Evolutionary conservation across 2,329 filamentous ascomycete species (phyloP), one percentile per base, ranked within the genome.

Genomic region (Aureobasidium sp.): DNA sequence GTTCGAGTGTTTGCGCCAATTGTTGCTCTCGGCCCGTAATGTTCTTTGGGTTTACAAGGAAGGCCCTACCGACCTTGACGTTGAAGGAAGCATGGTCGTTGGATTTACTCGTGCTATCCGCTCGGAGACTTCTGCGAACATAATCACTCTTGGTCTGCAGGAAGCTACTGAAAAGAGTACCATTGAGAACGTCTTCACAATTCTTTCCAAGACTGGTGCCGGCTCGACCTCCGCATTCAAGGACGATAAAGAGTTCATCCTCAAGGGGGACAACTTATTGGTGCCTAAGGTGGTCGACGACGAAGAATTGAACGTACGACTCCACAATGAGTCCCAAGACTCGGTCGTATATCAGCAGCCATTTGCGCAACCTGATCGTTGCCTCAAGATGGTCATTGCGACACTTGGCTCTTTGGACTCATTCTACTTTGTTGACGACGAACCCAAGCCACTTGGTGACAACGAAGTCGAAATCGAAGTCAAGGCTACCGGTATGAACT

Each of bases 401-500:
- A 58, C 47, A 2, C 62, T 59, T 4, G 58, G 62, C 11, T 47
- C 35, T n/a, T 42, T 63, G 9, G 58, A 63, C 9, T 61, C 57
- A 1, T 48, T 63, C 17, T 33, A 54, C 17, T 63, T 62, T 14
- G 37, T 48, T 11, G 58, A 61, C 15, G 62, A 63, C 27, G 48
- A 49, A 8, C 37, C 39, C 9, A 47, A 54, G 27, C 40, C 62
- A n/a, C 53, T 65, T n/a, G 37, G 31, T 4, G 59, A 59, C 24
- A 44, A 62, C n/a, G 44, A 59, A 42, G 62, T 66, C 5, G 66
- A 67, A 39, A 60, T 67, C 17, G 60, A 65, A 42, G 44, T 64
- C 52, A 31, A 60, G 12, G 64, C 67, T 29, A 61, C 48, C 31
- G 62, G 64, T 27, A 52, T 67, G 37, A 67, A 68, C 37, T 67